Evolutionary conservation across 129 eudicot species (phyloP).

Genomic region (Heracleum sosnowskyi): DNA sequence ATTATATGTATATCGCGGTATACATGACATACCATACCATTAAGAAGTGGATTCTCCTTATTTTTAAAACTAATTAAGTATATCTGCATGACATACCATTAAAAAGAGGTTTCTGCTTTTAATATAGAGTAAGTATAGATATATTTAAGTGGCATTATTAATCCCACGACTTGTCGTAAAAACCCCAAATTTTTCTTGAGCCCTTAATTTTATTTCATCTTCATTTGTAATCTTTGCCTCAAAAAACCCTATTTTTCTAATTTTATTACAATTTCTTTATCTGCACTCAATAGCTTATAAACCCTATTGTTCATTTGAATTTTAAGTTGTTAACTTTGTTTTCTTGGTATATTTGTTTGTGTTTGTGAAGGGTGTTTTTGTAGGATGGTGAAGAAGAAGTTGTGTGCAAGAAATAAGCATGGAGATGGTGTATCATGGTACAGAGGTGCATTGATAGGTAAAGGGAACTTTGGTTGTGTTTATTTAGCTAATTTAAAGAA

Average conservation of each 20-base stretch:
- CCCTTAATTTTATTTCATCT: background rate
- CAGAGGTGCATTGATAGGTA: constrained; percentile 61
- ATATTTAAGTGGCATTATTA: background rate
- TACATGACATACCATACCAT: too few relatives aligned
- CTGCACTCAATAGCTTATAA: background rate
- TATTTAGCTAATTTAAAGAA: constrained; percentile 61
- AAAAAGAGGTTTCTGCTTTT: too few relatives aligned
- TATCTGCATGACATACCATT: too few relatives aligned
- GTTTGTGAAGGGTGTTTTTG: background rate
- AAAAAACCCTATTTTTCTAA: background rate
- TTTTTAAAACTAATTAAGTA: too few relatives aligned
- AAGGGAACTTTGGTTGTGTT: constrained; percentile 72
- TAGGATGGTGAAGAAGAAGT: constrained; percentile 7
- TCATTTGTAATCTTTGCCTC: background rate
- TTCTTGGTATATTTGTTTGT: background rate
- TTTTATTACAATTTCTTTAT: background rate
- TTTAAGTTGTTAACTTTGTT: background rate
- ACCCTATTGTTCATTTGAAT: constrained; percentile 3
- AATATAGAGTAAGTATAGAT: too few relatives aligned
- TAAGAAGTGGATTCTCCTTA: too few relatives aligned
- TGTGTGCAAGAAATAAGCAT: constrained; percentile 22
- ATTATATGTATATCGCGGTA: too few relatives aligned
- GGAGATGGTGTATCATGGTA: constrained; percentile 84
- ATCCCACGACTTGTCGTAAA: constrained; percentile 1
- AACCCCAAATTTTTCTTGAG: constrained; percentile 11